These are phyloP conservation scores for Leptographium lundbergii DNA, from an alignment of 2,329 filamentous ascomycete species.

Conservation along the genomic window DNA sequence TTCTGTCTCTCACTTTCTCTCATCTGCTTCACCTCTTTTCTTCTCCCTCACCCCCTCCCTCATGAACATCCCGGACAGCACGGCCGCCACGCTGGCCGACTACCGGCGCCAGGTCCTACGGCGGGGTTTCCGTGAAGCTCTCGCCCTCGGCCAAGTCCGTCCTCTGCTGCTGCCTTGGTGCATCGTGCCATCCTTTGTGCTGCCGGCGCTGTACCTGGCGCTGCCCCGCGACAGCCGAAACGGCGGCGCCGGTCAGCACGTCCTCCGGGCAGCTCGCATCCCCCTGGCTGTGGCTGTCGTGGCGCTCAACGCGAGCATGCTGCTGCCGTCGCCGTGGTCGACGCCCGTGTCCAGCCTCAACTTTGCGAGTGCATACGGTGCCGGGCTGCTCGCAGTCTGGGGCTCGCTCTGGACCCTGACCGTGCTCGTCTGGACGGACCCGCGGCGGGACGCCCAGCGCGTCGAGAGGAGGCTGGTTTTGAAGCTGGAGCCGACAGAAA, in stretches of 20 bases:
- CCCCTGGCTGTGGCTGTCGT: constrained; percentile 31
- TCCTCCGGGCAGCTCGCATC: constrained; percentile 40
- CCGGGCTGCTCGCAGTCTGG: constrained; percentile 38
- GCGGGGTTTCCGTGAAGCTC: constrained; percentile 4
- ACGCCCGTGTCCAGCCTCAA: constrained; percentile 35
- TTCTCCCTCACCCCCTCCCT: neutral
- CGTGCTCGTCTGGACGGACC: constrained; percentile 39
- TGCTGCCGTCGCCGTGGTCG: constrained; percentile 7
- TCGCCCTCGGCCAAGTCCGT: constrained; percentile 8
- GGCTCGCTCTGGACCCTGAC: constrained; percentile 34
- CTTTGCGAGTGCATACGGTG: constrained; percentile 35
- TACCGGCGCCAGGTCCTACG: constrained; percentile 9
- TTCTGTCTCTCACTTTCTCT: neutral
- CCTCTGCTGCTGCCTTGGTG: constrained; percentile 42
- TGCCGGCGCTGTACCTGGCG: constrained; percentile 42
- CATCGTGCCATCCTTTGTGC: constrained; percentile 31
- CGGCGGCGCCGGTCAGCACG: constrained; percentile 22
- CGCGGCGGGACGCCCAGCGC: constrained; percentile 44
- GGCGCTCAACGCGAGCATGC: constrained; percentile 29
- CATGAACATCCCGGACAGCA: neutral
- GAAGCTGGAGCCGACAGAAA: no score
- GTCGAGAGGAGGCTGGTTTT: constrained; percentile 18
- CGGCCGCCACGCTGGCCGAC: constrained; percentile 5
- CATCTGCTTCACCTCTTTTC: neutral
- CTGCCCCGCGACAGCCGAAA: constrained; percentile 34